Conservation (phyloP, 192 early-diverging fungal genomes). For the Polychytrium aggregatum region DNA sequence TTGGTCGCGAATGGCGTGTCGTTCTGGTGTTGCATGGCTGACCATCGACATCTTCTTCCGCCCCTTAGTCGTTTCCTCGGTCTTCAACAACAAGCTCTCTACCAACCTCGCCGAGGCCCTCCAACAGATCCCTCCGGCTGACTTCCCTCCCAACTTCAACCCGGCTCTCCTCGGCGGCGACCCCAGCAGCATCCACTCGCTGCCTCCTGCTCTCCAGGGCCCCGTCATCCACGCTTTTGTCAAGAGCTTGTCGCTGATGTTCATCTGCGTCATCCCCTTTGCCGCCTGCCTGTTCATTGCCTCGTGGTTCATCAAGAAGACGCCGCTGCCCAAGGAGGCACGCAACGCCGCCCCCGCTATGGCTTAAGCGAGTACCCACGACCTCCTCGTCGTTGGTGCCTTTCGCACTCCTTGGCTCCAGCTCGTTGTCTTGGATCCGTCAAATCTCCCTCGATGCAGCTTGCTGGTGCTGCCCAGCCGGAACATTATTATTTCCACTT, state of each 20-base stretch:
- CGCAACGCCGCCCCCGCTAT: background rate
- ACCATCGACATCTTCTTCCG: conserved; percentile 46
- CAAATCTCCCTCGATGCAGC: no score
- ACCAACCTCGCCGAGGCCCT: conserved; percentile 17
- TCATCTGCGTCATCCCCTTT: conserved; percentile 13
- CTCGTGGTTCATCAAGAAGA: conserved; percentile 18
- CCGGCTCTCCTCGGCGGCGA: background rate
- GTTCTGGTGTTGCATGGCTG: no score
- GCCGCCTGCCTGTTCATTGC: conserved; percentile 2
- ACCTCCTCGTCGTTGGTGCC: no score
- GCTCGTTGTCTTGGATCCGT: no score
- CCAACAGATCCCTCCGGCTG: background rate
- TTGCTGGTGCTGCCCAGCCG: no score
- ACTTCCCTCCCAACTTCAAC: background rate
- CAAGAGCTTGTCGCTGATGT: conserved; percentile 8
- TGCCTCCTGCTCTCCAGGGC: background rate
- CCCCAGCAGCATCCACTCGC: no score
- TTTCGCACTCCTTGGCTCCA: no score
- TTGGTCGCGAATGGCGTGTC: no score
- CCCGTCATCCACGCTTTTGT: conserved; percentile 14
- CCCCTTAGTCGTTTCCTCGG: conserved; percentile 44
- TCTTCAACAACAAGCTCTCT: conserved; percentile 49
- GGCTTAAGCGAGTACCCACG: conserved; percentile 1
- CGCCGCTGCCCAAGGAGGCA: conserved; percentile 10
- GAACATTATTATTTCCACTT: no score